These are phyloP conservation scores for Blastobotrys terrestris DNA, from an alignment of 805 yeast species.

Conservation along the genomic window DNA sequence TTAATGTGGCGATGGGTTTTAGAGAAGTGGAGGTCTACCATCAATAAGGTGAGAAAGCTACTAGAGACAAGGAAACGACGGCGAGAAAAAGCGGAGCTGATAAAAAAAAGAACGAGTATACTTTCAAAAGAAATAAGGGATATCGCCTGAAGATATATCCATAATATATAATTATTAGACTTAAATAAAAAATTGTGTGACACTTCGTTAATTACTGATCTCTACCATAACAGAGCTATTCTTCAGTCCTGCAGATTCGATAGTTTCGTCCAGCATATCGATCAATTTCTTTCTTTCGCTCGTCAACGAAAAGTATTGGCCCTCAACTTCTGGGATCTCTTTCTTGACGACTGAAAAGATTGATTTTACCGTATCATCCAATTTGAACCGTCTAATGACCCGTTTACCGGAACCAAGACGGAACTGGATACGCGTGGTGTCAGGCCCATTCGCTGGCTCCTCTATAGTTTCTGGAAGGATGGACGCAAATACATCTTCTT, in stretches of 20 bases:
- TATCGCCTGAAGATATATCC: not conserved
- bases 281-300: conserved; percentile 55
- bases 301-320: conserved; percentile 48
- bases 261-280: conserved; percentile 45
- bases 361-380: conserved; percentile 49
- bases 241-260: conserved; percentile 69
- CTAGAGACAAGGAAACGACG: not conserved
- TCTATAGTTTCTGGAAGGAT: conserved; percentile 47
- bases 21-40: conserved; percentile 11
- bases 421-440: conserved; percentile 75
- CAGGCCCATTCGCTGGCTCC: conserved; percentile 58
- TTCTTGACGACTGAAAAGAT: conserved; percentile 66
- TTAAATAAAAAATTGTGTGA: not conserved
- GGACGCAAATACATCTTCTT: conserved; percentile 41
- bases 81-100: not conserved
- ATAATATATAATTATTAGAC: no score
- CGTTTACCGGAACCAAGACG: conserved; percentile 84
- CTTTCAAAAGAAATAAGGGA: not conserved
- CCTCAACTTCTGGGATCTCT: conserved; percentile 40
- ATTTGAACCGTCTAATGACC: conserved; percentile 60
- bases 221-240: conserved; percentile 80
- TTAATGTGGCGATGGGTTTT: conserved; percentile 26
- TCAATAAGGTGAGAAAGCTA: not conserved
- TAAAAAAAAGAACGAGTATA: not conserved
- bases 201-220: conserved; percentile 25